Evolutionary conservation across 495 filamentous ascomycete genomes (phyloP), one percentile per base, ranked within the genome.

Genomic region (Annulohypoxylon moriforme): DNA sequence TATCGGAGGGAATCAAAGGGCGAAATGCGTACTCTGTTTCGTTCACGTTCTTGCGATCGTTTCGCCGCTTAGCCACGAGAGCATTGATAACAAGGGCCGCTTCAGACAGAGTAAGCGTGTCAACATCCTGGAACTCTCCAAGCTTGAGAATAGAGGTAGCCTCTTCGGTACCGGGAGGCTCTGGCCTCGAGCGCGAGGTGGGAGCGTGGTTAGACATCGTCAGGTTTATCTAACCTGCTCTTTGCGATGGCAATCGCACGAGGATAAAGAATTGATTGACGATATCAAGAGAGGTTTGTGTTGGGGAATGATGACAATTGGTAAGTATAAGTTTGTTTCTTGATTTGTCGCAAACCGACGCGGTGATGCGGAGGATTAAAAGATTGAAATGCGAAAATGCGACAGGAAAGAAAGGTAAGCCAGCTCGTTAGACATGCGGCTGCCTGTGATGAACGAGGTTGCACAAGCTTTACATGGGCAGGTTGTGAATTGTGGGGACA

Each of bases 81-180:
- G 93, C 94, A 76, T 93, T 93, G 70, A 98, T 93, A 71, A 98
- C 89, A 36, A 97, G 86, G 66, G 93, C 87, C n/a, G 95, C 94
- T 77, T 97, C 96, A 11, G 92, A 94, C 31, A 97, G 84, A 33
- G 93, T 95, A 59, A 99, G 85, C 2, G 92, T 92, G 71, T 94
- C 93, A 36, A 94, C 93, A 76, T 93, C 85, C 71, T 94, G 87
- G 81, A 98, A 97, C 73, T 97, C 95, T 80, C 96, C 96, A 27
- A 99, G 92, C 74, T 88, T 90, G 61, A 98, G 89, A 36, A 90
- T 89, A 4, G 89, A 85, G 38, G 89, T 88, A 3, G 94, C 94
- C 84, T 98, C 95, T 81, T 98, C 94, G 74, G 97, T 92, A 76
- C 92, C 93, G 57, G 91, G 85, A 8, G 91, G 87, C 16, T 88